Percentiles rank a stretch among this genome's conserved stretches.
phyloP scores from a whole-genome alignment of 2,329 filamentous ascomycete species.

The Sordariomycetes sp. region DNA sequence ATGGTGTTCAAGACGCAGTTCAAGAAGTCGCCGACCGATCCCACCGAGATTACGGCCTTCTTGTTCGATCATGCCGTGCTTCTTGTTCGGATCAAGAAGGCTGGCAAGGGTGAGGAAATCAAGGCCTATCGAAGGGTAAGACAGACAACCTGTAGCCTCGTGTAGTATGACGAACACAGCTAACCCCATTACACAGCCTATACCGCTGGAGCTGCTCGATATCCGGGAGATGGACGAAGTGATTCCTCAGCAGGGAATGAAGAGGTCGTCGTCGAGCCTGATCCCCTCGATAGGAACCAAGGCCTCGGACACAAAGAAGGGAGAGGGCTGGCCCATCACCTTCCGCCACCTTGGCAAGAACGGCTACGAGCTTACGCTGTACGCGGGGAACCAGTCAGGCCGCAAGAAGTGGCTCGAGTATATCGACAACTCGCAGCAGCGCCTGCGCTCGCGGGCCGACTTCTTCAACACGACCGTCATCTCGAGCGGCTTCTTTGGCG shows the following conservation, averaged over 20 bases:
- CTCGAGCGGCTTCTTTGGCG: conserved; percentile 45
- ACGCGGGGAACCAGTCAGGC: conserved; percentile 71
- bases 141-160: conserved; percentile 5
- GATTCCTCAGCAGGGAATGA: conserved; percentile 68
- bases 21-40: conserved; percentile 85
- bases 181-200: conserved; percentile 42
- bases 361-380: conserved; percentile 85
- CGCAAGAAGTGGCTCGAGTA: conserved; percentile 95
- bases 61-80: conserved; percentile 93
- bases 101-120: conserved; percentile 86
- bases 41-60: conserved; percentile 83
- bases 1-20: conserved; percentile 88
- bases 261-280: conserved; percentile 78
- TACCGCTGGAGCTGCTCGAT: conserved; percentile 81
- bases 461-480: conserved; percentile 70
- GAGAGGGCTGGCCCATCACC: conserved; percentile 83
- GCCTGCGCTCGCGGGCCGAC: conserved; percentile 72
- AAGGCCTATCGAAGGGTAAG: conserved; percentile 74
- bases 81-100: conserved; percentile 78
- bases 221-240: conserved; percentile 98
- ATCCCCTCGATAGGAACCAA: conserved; percentile 41
- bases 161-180: background rate
- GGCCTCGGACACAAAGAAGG: conserved; percentile 40
- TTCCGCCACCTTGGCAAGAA: conserved; percentile 94
- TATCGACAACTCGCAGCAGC: conserved; percentile 82